A percentile compares a stretch with the other conserved stretches of the same genome.
Evolutionary conservation across 176 grass and related monocot species (phyloP).

Genomic region (Leersia perrieri): DNA sequence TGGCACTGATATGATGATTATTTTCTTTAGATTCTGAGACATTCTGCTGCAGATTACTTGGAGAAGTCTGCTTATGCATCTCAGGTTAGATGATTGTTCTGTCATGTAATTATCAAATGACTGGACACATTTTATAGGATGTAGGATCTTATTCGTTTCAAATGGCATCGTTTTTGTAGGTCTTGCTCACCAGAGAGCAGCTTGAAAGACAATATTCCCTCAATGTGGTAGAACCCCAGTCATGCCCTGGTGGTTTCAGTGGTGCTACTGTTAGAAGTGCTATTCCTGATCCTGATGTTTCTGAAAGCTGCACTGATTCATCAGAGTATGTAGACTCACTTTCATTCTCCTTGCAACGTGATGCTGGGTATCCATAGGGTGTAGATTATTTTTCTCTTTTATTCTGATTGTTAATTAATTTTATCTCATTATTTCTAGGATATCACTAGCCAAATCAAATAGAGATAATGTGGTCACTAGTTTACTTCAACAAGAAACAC

Average conservation of each 20-base stretch:
- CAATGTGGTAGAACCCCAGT: constrained; percentile 26
- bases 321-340: constrained; percentile 59
- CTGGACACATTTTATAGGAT: not conserved
- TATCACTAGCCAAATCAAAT: constrained; percentile 51
- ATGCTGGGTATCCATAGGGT: not conserved
- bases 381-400: constrained; percentile 24
- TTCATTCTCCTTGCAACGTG: constrained; percentile 13
- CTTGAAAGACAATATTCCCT: constrained; percentile 51
- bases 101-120: constrained; percentile 28
- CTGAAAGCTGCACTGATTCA: constrained; percentile 47
- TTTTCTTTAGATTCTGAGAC: constrained; percentile 63
- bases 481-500: constrained; percentile 66
- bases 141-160: constrained; percentile 21
- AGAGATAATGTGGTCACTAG: constrained; percentile 58
- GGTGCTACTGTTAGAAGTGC: constrained; percentile 65
- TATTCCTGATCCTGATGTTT: constrained; percentile 83
- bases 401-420: constrained; percentile 20
- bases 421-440: constrained; percentile 42
- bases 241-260: constrained; percentile 49
- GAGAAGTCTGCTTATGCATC: constrained; percentile 67
- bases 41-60: constrained; percentile 61
- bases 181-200: constrained; percentile 62
- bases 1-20: constrained; percentile 8
- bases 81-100: constrained; percentile 58
- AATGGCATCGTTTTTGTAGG: constrained; percentile 45